These are phyloP conservation scores for Talaromyces adpressus DNA, from an alignment of 495 filamentous ascomycete genomes.

Conservation along the genomic window DNA sequence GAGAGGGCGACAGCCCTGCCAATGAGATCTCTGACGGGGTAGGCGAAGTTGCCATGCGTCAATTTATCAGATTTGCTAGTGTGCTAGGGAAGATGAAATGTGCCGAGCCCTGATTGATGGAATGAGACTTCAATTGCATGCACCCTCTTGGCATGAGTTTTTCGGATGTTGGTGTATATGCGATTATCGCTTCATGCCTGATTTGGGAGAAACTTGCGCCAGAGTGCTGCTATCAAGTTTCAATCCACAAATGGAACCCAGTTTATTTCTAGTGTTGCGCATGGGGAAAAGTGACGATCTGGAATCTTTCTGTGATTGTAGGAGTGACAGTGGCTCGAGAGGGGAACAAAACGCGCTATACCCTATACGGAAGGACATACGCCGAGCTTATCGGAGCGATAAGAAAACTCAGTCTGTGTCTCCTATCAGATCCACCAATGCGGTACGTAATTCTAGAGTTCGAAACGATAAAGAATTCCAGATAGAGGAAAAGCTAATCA, in stretches of 20 bases:
- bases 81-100: background rate
- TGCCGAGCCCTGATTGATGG: background rate
- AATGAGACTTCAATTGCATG: background rate
- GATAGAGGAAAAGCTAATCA: constrained; percentile 8
- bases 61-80: background rate
- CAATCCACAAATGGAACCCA: background rate
- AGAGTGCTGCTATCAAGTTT: background rate
- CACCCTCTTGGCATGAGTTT: background rate
- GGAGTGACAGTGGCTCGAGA: background rate
- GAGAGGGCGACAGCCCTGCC: constrained; percentile 1
- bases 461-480: background rate
- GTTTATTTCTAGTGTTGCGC: background rate
- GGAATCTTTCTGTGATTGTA: background rate
- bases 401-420: background rate
- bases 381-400: constrained; percentile 1
- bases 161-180: background rate
- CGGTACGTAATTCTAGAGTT: background rate
- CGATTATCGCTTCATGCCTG: background rate
- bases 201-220: background rate
- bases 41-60: constrained; percentile 4
- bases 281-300: background rate
- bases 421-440: background rate
- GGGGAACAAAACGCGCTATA: constrained; percentile 5
- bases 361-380: constrained; percentile 11
- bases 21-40: constrained; percentile 2